phyloP scores from a whole-genome alignment of 176 grass and related monocot species.

The Thalia dealbata region DNA sequence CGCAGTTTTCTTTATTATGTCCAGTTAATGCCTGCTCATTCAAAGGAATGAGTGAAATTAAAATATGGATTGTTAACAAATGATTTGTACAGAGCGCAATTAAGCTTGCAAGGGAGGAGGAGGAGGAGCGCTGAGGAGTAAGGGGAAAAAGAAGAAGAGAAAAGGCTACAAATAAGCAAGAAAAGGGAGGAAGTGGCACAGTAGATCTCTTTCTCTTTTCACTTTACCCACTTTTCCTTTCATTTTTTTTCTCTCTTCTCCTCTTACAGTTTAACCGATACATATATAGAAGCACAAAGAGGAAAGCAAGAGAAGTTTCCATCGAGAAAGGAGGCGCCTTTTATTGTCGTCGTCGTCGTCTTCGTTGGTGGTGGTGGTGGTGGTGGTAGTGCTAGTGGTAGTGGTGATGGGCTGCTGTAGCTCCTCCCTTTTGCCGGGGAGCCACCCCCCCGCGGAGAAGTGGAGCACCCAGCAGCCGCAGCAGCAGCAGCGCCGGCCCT shows the following conservation, averaged over 20 bases:
- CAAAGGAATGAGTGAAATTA: background rate
- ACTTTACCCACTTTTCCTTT: background rate
- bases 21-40: background rate
- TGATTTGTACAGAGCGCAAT: background rate
- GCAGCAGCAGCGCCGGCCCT: conserved; percentile 11
- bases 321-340: background rate
- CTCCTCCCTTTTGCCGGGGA: conserved; percentile 44
- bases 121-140: background rate
- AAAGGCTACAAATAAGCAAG: background rate
- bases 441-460: conserved; percentile 50
- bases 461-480: conserved; percentile 24
- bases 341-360: background rate
- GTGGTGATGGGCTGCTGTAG: conserved; percentile 62
- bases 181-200: background rate
- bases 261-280: background rate
- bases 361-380: background rate
- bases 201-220: background rate
- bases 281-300: background rate
- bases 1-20: background rate
- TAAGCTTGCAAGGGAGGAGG: no score
- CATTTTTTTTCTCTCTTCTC: background rate
- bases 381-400: no score
- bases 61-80: background rate
- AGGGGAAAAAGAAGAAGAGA: background rate
- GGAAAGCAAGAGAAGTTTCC: background rate